These are phyloP conservation scores for Coemansia sp. DNA, from an alignment of 192 early-diverging fungal species.

Conservation along the genomic window DNA sequence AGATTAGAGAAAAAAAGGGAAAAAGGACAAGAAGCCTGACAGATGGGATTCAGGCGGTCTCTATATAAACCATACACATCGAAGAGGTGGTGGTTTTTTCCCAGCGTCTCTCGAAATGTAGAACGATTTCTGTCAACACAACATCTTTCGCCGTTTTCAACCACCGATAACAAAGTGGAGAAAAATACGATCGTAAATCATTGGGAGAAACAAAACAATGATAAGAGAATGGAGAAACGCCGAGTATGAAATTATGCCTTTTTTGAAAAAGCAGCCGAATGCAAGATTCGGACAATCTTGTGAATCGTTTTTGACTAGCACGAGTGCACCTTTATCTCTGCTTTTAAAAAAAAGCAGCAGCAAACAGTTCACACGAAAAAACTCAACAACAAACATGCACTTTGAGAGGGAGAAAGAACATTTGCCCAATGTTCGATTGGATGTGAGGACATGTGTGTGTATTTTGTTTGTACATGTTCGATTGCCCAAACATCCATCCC, in stretches of 20 bases:
- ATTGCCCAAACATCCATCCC: background rate
- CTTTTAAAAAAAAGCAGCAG: no score
- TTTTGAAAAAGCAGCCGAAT: background rate
- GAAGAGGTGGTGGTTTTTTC: background rate
- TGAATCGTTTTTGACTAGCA: background rate
- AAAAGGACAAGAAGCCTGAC: no score
- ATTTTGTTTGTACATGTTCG: background rate
- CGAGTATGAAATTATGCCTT: slow-evolving; percentile 1
- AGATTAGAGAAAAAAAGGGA: background rate
- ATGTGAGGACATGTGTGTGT: no score
- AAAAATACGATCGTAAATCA: background rate
- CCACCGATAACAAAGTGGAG: background rate
- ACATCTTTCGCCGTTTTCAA: background rate
- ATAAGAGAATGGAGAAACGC: background rate
- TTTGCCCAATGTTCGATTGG: no score
- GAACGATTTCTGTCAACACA: background rate
- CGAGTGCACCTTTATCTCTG: background rate
- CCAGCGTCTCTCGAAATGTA: background rate
- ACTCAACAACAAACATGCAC: background rate
- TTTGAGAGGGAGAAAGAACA: background rate
- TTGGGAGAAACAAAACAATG: background rate
- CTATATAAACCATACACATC: no score
- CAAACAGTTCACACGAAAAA: no score
- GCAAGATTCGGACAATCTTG: slow-evolving; percentile 2
- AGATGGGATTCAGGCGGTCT: no score